A percentile compares a stretch with the other conserved stretches of the same genome.
Evolutionary conservation across 2,329 filamentous ascomycete species (phyloP).

Genomic region (Whalleya microplaca): DNA sequence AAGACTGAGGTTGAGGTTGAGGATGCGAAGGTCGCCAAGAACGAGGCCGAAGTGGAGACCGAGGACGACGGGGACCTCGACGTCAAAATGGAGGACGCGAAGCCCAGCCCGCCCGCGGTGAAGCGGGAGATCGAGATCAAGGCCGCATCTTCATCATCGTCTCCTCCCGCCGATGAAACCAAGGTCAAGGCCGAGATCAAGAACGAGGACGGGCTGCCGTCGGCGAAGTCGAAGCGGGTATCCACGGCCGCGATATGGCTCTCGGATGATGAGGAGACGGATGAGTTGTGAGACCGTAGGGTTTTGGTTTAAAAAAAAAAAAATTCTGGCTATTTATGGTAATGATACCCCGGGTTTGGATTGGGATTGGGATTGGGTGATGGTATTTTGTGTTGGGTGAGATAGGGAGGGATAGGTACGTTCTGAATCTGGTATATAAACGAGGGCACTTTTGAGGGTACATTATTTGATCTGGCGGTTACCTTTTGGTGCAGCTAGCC

Average conservation of each 20-base stretch:
- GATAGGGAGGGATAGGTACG: neutral
- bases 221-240: conserved; percentile 9
- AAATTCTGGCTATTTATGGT: neutral
- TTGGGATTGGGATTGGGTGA: neutral
- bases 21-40: neutral
- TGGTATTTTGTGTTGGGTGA: neutral
- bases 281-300: conserved; percentile 29
- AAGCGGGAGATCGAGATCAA: conserved; percentile 18
- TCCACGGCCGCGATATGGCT: conserved; percentile 32
- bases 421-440: neutral
- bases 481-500: no score
- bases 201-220: conserved; percentile 7
- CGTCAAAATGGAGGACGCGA: conserved; percentile 5
- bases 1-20: conserved; percentile 4
- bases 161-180: neutral
- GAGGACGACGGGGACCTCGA: no score
- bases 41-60: neutral
- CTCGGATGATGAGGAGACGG: conserved; percentile 34
- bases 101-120: conserved; percentile 2
- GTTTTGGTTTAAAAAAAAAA: no score
- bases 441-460: no score
- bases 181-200: conserved; percentile 2
- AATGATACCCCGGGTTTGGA: neutral
- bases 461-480: no score
- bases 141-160: no score